A percentile compares a stretch with the other conserved stretches of the same genome.
Evolutionary conservation across 306 rosid genomes (phyloP).

Genomic region (Lathyrus oleraceus): DNA sequence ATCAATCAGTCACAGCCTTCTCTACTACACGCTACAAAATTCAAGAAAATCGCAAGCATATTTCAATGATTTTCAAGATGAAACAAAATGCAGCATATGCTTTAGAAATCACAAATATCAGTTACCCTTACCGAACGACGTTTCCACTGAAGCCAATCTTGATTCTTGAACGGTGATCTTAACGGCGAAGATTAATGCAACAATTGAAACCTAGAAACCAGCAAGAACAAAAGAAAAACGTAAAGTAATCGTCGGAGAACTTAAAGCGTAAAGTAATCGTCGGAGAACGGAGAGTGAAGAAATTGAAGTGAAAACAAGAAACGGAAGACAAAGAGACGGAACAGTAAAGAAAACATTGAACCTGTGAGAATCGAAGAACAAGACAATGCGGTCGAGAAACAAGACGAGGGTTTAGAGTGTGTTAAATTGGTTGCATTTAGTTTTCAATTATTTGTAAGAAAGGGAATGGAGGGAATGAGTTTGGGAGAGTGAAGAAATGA

Average conservation of each 20-base stretch:
- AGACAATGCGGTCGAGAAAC: conserved; percentile 1
- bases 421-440: not conserved
- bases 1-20: conserved; percentile 34
- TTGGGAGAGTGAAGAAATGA: not conserved
- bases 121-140: no score
- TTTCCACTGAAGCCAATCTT: no score
- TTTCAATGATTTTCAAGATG: conserved; percentile 14
- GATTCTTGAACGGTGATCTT: not conserved
- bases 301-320: not conserved
- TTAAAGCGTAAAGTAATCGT: not conserved
- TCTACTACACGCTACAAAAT: conserved; percentile 30
- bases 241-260: not conserved
- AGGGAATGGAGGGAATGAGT: conserved; percentile 5
- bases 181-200: not conserved
- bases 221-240: not conserved
- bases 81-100: conserved; percentile 2
- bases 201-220: conserved; percentile 8
- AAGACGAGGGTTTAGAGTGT: conserved; percentile 1
- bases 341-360: not conserved
- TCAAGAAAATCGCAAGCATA: conserved; percentile 25
- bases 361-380: conserved; percentile 1
- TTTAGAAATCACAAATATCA: no score
- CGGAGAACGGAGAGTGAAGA: not conserved
- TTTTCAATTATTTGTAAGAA: not conserved
- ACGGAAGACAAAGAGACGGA: not conserved